Conservation (phyloP, 2,329 filamentous ascomycete species). For the Neonectria faginata region DNA sequence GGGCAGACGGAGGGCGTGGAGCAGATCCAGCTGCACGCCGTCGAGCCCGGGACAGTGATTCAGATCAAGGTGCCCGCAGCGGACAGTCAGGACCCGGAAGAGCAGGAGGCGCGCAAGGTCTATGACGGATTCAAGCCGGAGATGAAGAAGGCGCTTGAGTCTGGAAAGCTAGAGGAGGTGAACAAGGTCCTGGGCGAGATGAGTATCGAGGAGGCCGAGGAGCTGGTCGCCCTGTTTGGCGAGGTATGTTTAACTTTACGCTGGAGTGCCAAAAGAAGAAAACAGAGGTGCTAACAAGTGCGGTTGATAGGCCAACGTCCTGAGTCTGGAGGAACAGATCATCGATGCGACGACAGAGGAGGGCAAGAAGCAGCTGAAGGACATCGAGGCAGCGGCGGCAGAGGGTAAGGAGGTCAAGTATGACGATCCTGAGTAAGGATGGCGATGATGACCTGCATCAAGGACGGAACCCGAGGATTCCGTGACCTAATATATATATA, state of each 20-base stretch:
- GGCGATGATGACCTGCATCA: not conserved
- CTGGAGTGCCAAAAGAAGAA: not conserved
- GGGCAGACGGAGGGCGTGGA: slow-evolving; percentile 78
- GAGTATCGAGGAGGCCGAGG: slow-evolving; percentile 88
- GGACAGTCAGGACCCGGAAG: slow-evolving; percentile 73
- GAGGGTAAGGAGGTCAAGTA: slow-evolving; percentile 45
- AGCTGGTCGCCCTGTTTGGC: slow-evolving; percentile 82
- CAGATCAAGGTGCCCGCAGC: slow-evolving; percentile 84
- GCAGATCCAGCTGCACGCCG: slow-evolving; percentile 97
- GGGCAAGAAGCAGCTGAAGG: slow-evolving; percentile 80
- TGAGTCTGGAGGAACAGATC: slow-evolving; percentile 91
- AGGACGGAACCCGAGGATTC: not conserved
- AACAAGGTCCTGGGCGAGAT: slow-evolving; percentile 79
- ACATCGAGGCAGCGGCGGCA: slow-evolving; percentile 70
- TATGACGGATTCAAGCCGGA: slow-evolving; percentile 88
- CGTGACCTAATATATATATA: not conserved
- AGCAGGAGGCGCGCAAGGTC: slow-evolving; percentile 74
- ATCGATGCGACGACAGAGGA: slow-evolving; percentile 95
- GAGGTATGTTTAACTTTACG: slow-evolving; percentile 62
- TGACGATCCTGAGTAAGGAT: slow-evolving; percentile 55
- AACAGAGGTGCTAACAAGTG: slow-evolving; percentile 39
- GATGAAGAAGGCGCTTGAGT: slow-evolving; percentile 84
- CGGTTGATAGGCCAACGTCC: slow-evolving; percentile 75
- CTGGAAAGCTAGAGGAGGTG: slow-evolving; percentile 80
- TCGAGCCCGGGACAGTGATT: slow-evolving; percentile 92